phyloP scores from a whole-genome alignment of 2,329 filamentous ascomycete species.

The Didymella exigua region DNA sequence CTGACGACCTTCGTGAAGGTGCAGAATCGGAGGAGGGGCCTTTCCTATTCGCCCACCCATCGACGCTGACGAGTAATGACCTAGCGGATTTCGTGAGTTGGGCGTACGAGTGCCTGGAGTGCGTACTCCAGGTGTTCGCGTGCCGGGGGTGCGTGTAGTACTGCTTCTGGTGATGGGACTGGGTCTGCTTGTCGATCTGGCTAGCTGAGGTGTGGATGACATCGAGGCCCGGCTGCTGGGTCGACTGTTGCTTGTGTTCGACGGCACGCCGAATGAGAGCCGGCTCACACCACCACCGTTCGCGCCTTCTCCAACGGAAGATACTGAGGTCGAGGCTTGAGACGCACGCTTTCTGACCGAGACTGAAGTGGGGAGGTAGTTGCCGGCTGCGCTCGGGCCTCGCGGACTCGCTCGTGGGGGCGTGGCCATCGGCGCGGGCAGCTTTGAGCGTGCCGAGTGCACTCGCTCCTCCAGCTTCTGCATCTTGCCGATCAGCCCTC shows the following conservation, averaged over 20 bases:
- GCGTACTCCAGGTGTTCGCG: slow-evolving; percentile 52
- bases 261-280: slow-evolving; percentile 57
- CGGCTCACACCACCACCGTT: slow-evolving; percentile 49
- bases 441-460: slow-evolving; percentile 86
- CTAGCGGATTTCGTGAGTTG: slow-evolving; percentile 69
- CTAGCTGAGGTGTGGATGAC: slow-evolving; percentile 34
- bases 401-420: slow-evolving; percentile 83
- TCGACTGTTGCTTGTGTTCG: slow-evolving; percentile 56
- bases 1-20: slow-evolving; percentile 17
- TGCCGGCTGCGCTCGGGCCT: slow-evolving; percentile 55
- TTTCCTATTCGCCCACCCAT: slow-evolving; percentile 52
- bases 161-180: slow-evolving; percentile 69
- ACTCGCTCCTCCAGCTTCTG: slow-evolving; percentile 93
- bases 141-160: slow-evolving; percentile 64
- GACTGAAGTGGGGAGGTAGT: slow-evolving; percentile 60
- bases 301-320: slow-evolving; percentile 33
- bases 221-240: slow-evolving; percentile 71
- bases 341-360: slow-evolving; percentile 70
- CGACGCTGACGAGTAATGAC: slow-evolving; percentile 57
- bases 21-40: slow-evolving; percentile 58
- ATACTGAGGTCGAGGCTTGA: slow-evolving; percentile 55
- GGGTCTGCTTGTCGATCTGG: slow-evolving; percentile 19
- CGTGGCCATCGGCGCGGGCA: slow-evolving; percentile 79
- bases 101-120: slow-evolving; percentile 55
- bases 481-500: slow-evolving; percentile 94